Evolutionary conservation across 2,329 filamentous ascomycete species (phyloP).

Genomic region (Sarocladium kiliense): DNA sequence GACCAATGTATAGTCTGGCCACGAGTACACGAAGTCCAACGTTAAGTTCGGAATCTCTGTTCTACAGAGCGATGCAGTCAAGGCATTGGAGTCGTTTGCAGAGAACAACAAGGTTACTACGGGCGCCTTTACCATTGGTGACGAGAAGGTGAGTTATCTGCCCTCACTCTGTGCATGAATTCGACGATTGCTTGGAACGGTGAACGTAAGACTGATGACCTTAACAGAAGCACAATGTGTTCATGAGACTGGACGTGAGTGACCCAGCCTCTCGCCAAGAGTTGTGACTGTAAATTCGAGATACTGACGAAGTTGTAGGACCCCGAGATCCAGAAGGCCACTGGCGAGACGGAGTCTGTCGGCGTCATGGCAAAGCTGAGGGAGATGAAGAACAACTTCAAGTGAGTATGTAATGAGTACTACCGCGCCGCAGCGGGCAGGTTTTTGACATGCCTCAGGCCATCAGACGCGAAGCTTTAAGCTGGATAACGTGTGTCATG

Average conservation of each 20-base stretch:
- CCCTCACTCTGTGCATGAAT: no score
- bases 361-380: slow-evolving; percentile 81
- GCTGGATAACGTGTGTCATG: no score
- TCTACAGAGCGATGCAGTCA: slow-evolving; percentile 67
- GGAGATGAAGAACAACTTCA: slow-evolving; percentile 83
- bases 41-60: slow-evolving; percentile 82
- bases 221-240: slow-evolving; percentile 80
- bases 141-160: slow-evolving; percentile 77
- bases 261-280: neutral
- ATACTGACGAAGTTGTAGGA: slow-evolving; percentile 46
- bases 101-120: slow-evolving; percentile 81
- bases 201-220: slow-evolving; percentile 8
- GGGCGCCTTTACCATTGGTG: slow-evolving; percentile 92
- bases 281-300: neutral
- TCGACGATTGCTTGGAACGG: no score
- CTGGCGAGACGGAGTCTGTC: slow-evolving; percentile 73
- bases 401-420: slow-evolving; percentile 40
- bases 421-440: neutral
- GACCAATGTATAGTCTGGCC: slow-evolving; percentile 61
- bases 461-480: slow-evolving; percentile 19
- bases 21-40: slow-evolving; percentile 98
- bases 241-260: slow-evolving; percentile 80
- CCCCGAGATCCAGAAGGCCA: slow-evolving; percentile 75
- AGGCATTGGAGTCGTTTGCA: slow-evolving; percentile 72
- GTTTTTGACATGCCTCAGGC: slow-evolving; percentile 16